Evolutionary conservation across 495 filamentous ascomycete genomes (phyloP).

Genomic region (Tirmania nivea): DNA sequence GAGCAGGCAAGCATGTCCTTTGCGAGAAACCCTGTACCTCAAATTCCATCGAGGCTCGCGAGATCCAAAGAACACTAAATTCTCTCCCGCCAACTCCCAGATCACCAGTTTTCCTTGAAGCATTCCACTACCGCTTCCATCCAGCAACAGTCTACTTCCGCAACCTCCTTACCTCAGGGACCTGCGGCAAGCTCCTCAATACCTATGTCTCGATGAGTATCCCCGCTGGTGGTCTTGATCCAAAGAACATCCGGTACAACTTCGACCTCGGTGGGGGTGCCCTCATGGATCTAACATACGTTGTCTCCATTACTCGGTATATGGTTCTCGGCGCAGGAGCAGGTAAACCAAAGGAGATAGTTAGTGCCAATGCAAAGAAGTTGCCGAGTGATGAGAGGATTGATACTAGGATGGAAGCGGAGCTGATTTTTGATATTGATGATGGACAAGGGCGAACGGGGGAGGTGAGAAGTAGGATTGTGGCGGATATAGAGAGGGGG

Average conservation of each 20-base stretch:
- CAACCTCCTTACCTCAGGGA: slow-evolving; percentile 15
- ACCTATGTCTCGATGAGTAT: slow-evolving; percentile 1
- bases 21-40: slow-evolving; percentile 34
- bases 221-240: not conserved
- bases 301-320: slow-evolving; percentile 23
- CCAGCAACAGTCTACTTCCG: slow-evolving; percentile 26
- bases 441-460: not conserved
- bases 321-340: slow-evolving; percentile 18
- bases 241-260: slow-evolving; percentile 34
- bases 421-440: slow-evolving; percentile 12
- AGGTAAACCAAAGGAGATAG: slow-evolving; percentile 21
- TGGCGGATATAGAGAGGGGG: slow-evolving; percentile 17
- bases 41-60: slow-evolving; percentile 28
- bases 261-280: slow-evolving; percentile 35
- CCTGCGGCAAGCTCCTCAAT: slow-evolving; percentile 16
- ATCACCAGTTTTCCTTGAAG: slow-evolving; percentile 33
- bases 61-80: slow-evolving; percentile 20
- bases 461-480: slow-evolving; percentile 12
- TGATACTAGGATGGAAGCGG: slow-evolving; percentile 20
- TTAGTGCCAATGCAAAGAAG: slow-evolving; percentile 18
- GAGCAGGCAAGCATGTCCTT: slow-evolving; percentile 37
- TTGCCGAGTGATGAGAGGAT: slow-evolving; percentile 20
- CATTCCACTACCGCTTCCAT: slow-evolving; percentile 35
- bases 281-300: slow-evolving; percentile 37
- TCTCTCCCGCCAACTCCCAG: slow-evolving; percentile 7